Evolutionary conservation across 768 basidiomycete species (phyloP).

Genomic region (Lentinula raphanica): DNA sequence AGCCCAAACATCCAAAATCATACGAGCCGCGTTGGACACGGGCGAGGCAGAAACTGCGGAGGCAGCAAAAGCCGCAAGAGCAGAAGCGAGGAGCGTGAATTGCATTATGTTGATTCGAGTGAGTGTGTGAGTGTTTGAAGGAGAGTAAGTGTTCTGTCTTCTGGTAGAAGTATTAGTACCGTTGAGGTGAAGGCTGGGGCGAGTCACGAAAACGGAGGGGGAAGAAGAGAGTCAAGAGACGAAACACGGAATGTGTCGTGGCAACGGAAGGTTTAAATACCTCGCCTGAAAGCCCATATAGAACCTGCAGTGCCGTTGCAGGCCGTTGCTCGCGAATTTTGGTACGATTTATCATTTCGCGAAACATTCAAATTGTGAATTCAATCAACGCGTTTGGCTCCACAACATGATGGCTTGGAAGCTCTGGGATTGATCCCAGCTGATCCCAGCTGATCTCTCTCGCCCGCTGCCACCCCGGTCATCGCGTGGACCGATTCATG

Average conservation of each 20-base stretch:
- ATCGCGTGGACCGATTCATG: too few species aligned
- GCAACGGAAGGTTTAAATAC: not conserved
- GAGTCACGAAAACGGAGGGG: not conserved
- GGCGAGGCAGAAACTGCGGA: not conserved
- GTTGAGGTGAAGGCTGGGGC: not conserved
- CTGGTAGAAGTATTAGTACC: not conserved
- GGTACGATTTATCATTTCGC: not conserved
- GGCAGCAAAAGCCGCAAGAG: not conserved
- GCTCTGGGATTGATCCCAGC: not conserved
- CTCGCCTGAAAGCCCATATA: not conserved
- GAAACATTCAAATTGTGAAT: not conserved
- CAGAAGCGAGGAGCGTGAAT: not conserved
- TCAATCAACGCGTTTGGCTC: not conserved
- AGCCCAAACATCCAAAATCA: slow-evolving; percentile 5
- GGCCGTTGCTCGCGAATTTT: too few species aligned
- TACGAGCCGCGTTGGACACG: not conserved
- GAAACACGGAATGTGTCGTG: not conserved
- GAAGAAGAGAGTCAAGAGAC: too few species aligned
- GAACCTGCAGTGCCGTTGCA: not conserved
- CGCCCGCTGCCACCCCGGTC: too few species aligned
- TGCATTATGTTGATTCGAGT: not conserved
- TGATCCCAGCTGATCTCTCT: not conserved
- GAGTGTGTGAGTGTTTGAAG: not conserved
- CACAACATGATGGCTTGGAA: slow-evolving; percentile 1
- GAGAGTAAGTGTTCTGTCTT: not conserved